phyloP scores from a whole-genome alignment of 2,329 filamentous ascomycete genomes.

The Ceratocystis alfenasii region DNA sequence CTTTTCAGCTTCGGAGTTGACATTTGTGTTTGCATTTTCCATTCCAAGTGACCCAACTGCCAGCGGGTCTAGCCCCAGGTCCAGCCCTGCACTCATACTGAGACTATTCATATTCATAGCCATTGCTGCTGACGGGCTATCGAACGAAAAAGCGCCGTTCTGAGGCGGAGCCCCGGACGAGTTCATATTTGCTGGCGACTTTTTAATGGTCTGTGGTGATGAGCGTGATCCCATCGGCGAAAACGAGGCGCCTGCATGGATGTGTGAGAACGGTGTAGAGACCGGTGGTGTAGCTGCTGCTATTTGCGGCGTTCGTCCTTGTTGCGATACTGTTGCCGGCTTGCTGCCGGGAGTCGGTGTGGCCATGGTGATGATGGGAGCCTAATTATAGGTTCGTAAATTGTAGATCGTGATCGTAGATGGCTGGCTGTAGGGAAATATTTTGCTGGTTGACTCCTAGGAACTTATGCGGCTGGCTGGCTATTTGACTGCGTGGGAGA shows the following conservation, averaged over 20 bases:
- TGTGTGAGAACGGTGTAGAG: constrained; percentile 49
- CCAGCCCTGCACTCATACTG: constrained; percentile 41
- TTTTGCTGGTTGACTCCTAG: neutral
- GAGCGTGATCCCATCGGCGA: constrained; percentile 47
- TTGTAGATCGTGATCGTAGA: neutral
- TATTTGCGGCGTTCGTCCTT: constrained; percentile 38
- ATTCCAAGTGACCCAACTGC: constrained; percentile 38
- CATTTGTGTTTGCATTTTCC: constrained; percentile 6
- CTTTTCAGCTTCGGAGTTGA: constrained; percentile 40
- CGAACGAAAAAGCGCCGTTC: constrained; percentile 39
- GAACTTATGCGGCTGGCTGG: neutral
- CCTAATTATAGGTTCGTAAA: neutral
- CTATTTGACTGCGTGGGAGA: neutral
- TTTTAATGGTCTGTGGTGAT: constrained; percentile 53
- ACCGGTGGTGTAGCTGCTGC: constrained; percentile 51
- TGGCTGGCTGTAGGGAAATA: neutral
- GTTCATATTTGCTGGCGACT: constrained; percentile 45
- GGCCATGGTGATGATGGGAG: constrained; percentile 31
- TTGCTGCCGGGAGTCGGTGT: constrained; percentile 40
- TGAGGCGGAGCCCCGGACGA: constrained; percentile 31
- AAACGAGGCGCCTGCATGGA: constrained; percentile 44
- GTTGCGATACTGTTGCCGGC: constrained; percentile 32
- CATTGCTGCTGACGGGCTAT: constrained; percentile 52
- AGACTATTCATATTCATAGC: constrained; percentile 46
- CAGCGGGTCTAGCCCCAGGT: constrained; percentile 34